These are phyloP conservation scores for Elongisporangium prolatum DNA, from an alignment of 352 stramenopile species.

Conservation along the genomic window DNA sequence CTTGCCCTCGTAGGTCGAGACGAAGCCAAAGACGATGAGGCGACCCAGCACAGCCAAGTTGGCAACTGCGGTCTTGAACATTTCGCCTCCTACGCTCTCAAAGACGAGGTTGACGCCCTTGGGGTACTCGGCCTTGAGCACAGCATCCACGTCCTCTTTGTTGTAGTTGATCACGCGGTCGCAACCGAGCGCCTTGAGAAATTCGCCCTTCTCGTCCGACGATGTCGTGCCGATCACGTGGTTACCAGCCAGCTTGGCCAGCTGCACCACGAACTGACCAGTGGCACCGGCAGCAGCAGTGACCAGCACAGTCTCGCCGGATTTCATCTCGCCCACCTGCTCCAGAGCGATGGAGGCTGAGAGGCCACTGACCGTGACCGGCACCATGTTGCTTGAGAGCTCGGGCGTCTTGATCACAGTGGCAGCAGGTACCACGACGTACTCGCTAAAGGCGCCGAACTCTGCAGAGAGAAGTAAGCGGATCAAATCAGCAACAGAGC, in stretches of 20 bases:
- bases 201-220: constrained; percentile 81
- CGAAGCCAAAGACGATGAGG: constrained; percentile 24
- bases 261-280: constrained; percentile 78
- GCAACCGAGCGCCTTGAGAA: constrained; percentile 59
- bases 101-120: constrained; percentile 22
- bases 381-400: constrained; percentile 17
- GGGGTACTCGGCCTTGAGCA: constrained; percentile 28
- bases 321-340: constrained; percentile 49
- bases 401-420: constrained; percentile 27
- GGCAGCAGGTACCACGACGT: constrained; percentile 26
- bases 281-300: constrained; percentile 67
- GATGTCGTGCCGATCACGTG: constrained; percentile 79
- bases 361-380: constrained; percentile 33
- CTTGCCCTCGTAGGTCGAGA: constrained; percentile 19
- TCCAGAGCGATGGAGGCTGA: constrained; percentile 47
- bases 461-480: too few relatives aligned
- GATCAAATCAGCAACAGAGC: too few relatives aligned
- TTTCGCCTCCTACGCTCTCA: constrained; percentile 20
- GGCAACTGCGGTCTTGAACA: constrained; percentile 26
- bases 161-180: constrained; percentile 85
- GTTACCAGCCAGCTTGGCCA: constrained; percentile 80
- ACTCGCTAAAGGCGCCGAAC: constrained; percentile 50
- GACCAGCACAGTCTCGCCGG: constrained; percentile 56
- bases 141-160: constrained; percentile 28
- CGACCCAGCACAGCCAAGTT: constrained; percentile 22